These are phyloP conservation scores for Porphyrellus cyaneotinctus DNA, from an alignment of 768 basidiomycete species.

Conservation along the genomic window DNA sequence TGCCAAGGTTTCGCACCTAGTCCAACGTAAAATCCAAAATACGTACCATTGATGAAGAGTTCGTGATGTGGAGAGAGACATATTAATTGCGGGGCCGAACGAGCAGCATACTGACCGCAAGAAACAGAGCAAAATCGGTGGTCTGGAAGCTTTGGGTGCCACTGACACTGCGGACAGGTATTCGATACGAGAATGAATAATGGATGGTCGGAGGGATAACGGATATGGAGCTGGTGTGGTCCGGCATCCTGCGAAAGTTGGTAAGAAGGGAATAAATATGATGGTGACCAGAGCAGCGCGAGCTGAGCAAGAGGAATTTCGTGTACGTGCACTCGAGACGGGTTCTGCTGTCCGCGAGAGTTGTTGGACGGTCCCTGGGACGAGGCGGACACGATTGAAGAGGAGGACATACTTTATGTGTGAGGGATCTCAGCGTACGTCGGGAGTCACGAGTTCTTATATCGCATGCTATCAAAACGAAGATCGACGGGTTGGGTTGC, in stretches of 20 bases:
- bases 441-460: background rate
- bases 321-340: too few species aligned
- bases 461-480: background rate
- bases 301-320: background rate
- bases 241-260: background rate
- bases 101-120: conserved; percentile 11
- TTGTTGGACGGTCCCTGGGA: background rate
- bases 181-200: background rate
- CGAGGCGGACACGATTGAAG: background rate
- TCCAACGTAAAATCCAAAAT: background rate
- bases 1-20: background rate
- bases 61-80: conserved; percentile 9
- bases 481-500: background rate
- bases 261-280: background rate
- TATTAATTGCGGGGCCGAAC: conserved; percentile 16
- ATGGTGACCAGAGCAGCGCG: background rate
- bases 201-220: too few species aligned
- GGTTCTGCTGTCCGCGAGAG: background rate
- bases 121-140: conserved; percentile 19
- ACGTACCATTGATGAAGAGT: conserved; percentile 6
- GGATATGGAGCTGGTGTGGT: background rate
- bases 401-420: conserved; percentile 1
- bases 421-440: background rate
- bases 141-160: conserved; percentile 10
- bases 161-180: conserved; percentile 19